Percentiles rank a stretch among this genome's conserved stretches.
Evolutionary conservation across 2,329 filamentous ascomycete species (phyloP).

Genomic region (Claviceps africana): DNA sequence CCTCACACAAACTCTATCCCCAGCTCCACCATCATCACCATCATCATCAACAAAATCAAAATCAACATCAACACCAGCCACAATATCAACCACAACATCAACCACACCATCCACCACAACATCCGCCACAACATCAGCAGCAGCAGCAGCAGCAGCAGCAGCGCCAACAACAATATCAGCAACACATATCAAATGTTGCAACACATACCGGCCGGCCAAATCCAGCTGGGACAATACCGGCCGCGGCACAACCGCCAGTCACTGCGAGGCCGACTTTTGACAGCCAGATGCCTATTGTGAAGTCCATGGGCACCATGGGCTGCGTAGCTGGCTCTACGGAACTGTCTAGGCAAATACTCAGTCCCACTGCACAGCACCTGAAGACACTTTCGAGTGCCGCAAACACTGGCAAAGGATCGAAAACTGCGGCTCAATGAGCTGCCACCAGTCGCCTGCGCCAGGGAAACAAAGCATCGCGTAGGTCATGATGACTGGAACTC

Average conservation of each 20-base stretch:
- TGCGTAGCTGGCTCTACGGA: constrained; percentile 29
- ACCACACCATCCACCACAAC: not conserved
- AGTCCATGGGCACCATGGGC: constrained; percentile 15
- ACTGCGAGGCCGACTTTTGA: constrained; percentile 15
- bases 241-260: constrained; percentile 5
- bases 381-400: constrained; percentile 20
- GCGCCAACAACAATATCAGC: not conserved
- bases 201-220: constrained; percentile 7
- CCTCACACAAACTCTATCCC: constrained; percentile 41
- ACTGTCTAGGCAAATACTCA: constrained; percentile 24
- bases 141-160: not conserved
- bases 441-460: constrained; percentile 1
- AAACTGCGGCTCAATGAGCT: constrained; percentile 20
- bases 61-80: not conserved
- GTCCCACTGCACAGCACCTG: constrained; percentile 18
- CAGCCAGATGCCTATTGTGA: constrained; percentile 10
- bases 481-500: not conserved
- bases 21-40: not conserved
- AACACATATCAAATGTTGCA: constrained; percentile 13
- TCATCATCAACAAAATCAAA: not conserved
- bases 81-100: not conserved
- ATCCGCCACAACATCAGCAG: not conserved
- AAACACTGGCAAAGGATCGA: constrained; percentile 19
- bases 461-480: not conserved
- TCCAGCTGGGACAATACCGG: not conserved